Evolutionary conservation across 331 rosid genomes (phyloP).

Genomic region (Telfairia occidentalis): DNA sequence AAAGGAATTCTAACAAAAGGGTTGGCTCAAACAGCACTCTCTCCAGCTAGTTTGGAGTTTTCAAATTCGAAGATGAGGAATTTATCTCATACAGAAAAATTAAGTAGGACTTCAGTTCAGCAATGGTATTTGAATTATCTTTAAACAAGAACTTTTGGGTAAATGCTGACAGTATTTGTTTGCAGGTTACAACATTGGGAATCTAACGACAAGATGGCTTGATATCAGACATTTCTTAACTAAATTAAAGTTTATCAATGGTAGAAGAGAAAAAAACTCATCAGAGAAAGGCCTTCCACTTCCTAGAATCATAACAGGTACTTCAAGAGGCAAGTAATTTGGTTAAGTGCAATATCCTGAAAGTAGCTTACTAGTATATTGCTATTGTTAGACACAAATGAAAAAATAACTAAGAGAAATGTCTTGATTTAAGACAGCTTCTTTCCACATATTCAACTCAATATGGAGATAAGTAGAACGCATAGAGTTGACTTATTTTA

Average conservation of each 20-base stretch:
- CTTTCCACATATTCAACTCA: not conserved
- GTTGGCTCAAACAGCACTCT: not conserved
- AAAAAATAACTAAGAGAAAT: not conserved
- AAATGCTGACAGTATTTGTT: not conserved
- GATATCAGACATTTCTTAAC: not conserved
- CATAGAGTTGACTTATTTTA: not conserved
- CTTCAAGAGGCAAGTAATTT: not conserved
- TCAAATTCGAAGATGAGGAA: not conserved
- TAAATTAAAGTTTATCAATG: not conserved
- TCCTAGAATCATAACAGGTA: not conserved
- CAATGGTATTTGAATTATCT: not conserved
- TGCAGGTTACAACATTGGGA: not conserved
- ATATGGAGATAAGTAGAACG: not conserved
- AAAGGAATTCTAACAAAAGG: not conserved
- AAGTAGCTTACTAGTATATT: not conserved
- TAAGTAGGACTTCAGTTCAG: not conserved
- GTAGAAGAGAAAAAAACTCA: not conserved
- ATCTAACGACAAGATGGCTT: constrained; percentile 1
- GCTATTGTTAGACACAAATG: not conserved
- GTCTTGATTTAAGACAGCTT: not conserved
- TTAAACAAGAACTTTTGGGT: not conserved
- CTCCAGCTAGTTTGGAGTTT: not conserved
- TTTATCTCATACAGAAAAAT: not conserved
- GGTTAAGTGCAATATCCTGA: not conserved
- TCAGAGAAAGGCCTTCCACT: not conserved